A percentile compares a stretch with the other conserved stretches of the same genome.
phyloP scores from a whole-genome alignment of 1,284 basidiomycete species.

The Tetrapyrgos nigripes region DNA sequence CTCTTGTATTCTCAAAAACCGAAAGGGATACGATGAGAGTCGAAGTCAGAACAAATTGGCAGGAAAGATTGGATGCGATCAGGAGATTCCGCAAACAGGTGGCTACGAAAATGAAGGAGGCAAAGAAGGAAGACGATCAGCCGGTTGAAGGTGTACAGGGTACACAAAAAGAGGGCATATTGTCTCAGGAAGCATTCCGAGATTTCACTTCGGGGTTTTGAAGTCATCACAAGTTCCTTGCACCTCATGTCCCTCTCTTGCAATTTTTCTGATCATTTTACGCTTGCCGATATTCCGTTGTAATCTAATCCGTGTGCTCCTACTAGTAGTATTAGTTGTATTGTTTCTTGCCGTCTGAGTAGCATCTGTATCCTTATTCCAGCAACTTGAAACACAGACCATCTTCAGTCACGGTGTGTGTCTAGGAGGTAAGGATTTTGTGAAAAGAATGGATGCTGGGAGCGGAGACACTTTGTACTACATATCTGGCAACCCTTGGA shows the following conservation, averaged over 20 bases:
- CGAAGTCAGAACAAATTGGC: constrained; percentile 64
- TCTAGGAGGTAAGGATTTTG: too few relatives aligned
- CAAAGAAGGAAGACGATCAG: constrained; percentile 41
- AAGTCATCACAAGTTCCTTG: too few relatives aligned
- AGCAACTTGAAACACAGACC: too few relatives aligned
- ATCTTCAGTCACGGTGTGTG: too few relatives aligned
- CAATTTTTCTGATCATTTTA: background rate
- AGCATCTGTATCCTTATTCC: too few relatives aligned
- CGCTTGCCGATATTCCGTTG: too few relatives aligned
- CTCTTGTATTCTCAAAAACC: constrained; percentile 82
- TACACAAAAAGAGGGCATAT: constrained; percentile 43
- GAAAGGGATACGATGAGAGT: constrained; percentile 68
- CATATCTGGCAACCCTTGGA: too few relatives aligned
- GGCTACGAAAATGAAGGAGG: constrained; percentile 3
- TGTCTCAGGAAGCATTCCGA: constrained; percentile 52
- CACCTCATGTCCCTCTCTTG: background rate
- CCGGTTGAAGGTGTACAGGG: constrained; percentile 31
- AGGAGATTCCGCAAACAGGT: constrained; percentile 12
- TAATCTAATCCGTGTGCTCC: too few relatives aligned
- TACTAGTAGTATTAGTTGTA: too few relatives aligned
- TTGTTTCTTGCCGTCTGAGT: too few relatives aligned
- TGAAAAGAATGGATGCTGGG: too few relatives aligned
- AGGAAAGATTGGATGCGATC: constrained; percentile 14
- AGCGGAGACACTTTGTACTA: too few relatives aligned
- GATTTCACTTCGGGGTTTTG: constrained; percentile 50